Evolutionary conservation across 2,329 filamentous ascomycete species (phyloP), one percentile per base, ranked within the genome.

Genomic region (Stemphylium vesicarium): DNA sequence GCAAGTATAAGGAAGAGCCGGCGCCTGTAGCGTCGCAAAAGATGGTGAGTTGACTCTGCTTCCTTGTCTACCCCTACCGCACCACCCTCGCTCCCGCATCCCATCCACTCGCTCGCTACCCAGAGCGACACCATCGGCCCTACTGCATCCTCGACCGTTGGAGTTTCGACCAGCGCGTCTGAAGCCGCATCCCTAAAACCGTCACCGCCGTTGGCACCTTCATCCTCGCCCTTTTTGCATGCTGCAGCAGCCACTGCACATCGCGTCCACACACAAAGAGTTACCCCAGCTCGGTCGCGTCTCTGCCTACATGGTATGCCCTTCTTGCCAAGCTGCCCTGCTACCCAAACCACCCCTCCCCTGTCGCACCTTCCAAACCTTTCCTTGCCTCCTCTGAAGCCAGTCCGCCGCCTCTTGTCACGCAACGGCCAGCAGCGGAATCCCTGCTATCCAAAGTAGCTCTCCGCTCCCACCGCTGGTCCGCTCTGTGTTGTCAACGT

Each of bases 1-100:
- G 73, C 64, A 75, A 72, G 71, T 77, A 77, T 77, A 77, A 77
- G 74, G 74, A 77, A 76, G 73, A 75, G 67, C 71, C 74, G 72
- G 75, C 72, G 72, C 74, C 75, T 74, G 73, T 73, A 74, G 74
- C 74, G 73, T 74, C 71, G 69, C 73, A 71, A 51, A 72, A 72
- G 65, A 72, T 76, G 69, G 75, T 77, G 70, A 77, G 75, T 77
- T 68, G 71, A 73, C 71, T 75, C 64, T 69, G 62, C 64, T 67
- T 73, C 71, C 73, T 71, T 65, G 62, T 57, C 63, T 60, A 63
- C 62, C 55, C 57, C 54, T 53, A 53, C 50, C 54, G 37, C 50
- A 32, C 40, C 36, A 37, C 37, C 29, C 43, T 42, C 35, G 49
- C 35, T 29, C 44, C 40, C 51, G 50, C 50, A 59, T 50, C 42